Evolutionary conservation across 257 asterid species (phyloP), one percentile per base, ranked within the genome.

Genomic region (Solanum verrucosum): DNA sequence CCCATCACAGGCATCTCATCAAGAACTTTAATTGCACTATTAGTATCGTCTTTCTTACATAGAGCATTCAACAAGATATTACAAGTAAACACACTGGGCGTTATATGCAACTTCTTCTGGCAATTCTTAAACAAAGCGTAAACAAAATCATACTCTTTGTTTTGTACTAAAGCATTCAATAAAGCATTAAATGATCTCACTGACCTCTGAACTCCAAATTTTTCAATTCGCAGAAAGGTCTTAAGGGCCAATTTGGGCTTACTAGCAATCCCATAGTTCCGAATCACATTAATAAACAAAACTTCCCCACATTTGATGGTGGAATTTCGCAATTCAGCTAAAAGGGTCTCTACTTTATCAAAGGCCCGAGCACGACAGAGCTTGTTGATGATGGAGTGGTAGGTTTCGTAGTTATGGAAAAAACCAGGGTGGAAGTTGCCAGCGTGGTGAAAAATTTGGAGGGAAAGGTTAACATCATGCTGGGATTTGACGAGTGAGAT

Each of bases 1-100:
- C 99, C 99, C 96, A 96, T 93, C 42, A 90, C 93, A 15, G 99
- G 99, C 93, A 97, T 97, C 92, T 97, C 99, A 89, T 94, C 98
- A 10, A 97, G 74, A 92, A 97, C 88, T 90, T 89, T 91, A 74
- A 92, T 87, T 8, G 98, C 97, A 92, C 94, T 92, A 86, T 90
- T 92, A 59, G 94, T 81, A 84, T 96, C 96, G 79, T 88, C 88
- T 88, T 94, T 96, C 89, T 92, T 97, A 89, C 99, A 93, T 87
- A 96, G 87, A 31, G 98, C 99, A 89, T 96, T 95, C 27, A 97
- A 77, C 93, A 97, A 84, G 72, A 97, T 95, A 87, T 97, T 96
- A 92, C 98, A 94, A 74, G 98, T 95, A 87, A 92, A 88, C 90
- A 97, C 96, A 91, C 95, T 94, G 15, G 99, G 99, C 89, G 93